Conservation (phyloP, 2,329 filamentous ascomycete genomes). For the Ceratocystis colombiana region DNA sequence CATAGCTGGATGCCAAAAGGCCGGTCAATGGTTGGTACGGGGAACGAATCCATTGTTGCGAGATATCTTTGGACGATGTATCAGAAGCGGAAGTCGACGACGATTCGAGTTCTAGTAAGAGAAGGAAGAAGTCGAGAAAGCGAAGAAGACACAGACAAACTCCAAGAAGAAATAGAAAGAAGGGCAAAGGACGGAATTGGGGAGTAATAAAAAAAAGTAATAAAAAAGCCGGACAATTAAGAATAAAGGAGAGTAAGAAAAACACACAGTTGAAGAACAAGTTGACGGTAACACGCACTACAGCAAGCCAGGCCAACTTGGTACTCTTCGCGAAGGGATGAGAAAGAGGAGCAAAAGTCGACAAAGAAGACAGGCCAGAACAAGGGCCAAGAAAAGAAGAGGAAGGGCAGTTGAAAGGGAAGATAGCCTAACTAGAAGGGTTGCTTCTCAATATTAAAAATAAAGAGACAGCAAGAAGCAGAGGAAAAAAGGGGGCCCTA, state of each 20-base stretch:
- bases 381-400: slow-evolving; percentile 2
- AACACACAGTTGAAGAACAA: slow-evolving; percentile 6
- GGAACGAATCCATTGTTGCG: slow-evolving; percentile 24
- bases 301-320: slow-evolving; percentile 2
- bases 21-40: slow-evolving; percentile 69
- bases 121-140: slow-evolving; percentile 11
- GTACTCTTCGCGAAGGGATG: slow-evolving; percentile 14
- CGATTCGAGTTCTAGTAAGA: slow-evolving; percentile 1
- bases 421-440: not conserved
- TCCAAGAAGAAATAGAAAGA: slow-evolving; percentile 13
- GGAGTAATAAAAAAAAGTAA: slow-evolving; percentile 15
- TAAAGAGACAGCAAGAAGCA: slow-evolving; percentile 20
- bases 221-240: slow-evolving; percentile 18
- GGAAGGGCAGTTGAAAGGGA: not conserved
- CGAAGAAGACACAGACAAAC: slow-evolving; percentile 3
- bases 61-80: not conserved
- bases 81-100: slow-evolving; percentile 8
- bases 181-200: slow-evolving; percentile 7
- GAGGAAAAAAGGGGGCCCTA: slow-evolving; percentile 15
- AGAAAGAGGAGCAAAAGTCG: slow-evolving; percentile 8
- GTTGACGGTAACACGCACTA: not conserved
- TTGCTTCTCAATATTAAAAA: slow-evolving; percentile 11
- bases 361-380: not conserved
- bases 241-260: slow-evolving; percentile 18
- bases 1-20: slow-evolving; percentile 87